These are phyloP conservation scores for Solanum ossicruentum DNA, from an alignment of 257 asterid genomes.

Conservation along the genomic window DNA sequence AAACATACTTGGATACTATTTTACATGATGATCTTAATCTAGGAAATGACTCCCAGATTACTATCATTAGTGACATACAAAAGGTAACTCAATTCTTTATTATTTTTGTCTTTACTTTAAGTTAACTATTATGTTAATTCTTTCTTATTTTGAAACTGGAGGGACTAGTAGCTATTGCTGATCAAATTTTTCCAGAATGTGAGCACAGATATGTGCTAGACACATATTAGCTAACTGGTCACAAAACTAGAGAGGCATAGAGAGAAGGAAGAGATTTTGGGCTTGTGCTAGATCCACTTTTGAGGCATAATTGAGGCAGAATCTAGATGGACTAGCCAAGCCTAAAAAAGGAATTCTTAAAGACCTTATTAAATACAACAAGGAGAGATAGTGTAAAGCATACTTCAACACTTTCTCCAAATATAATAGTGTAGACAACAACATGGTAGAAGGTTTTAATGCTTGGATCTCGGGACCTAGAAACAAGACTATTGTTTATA, in stretches of 20 bases:
- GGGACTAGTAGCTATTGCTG: background rate
- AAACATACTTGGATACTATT: background rate
- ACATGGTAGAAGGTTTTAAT: no score
- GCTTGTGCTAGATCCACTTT: background rate
- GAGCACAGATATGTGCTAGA: background rate
- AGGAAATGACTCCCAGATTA: background rate
- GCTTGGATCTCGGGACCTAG: no score
- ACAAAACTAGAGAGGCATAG: background rate
- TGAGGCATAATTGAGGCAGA: background rate
- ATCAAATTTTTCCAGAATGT: background rate
- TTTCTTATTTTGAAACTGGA: background rate
- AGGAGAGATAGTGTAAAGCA: background rate
- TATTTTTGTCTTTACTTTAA: no score
- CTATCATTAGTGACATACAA: background rate
- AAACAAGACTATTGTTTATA: no score
- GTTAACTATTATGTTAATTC: no score
- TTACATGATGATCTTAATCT: background rate
- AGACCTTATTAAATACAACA: background rate
- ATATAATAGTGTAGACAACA: no score
- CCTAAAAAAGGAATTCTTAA: no score
- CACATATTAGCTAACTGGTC: background rate
- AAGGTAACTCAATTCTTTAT: no score
- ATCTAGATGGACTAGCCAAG: background rate
- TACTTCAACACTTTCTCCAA: no score
- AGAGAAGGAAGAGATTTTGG: no score